Evolutionary conservation across 2,329 filamentous ascomycete genomes (phyloP), one percentile per base, ranked within the genome.

Genomic region (Aspergillus viridinutans): DNA sequence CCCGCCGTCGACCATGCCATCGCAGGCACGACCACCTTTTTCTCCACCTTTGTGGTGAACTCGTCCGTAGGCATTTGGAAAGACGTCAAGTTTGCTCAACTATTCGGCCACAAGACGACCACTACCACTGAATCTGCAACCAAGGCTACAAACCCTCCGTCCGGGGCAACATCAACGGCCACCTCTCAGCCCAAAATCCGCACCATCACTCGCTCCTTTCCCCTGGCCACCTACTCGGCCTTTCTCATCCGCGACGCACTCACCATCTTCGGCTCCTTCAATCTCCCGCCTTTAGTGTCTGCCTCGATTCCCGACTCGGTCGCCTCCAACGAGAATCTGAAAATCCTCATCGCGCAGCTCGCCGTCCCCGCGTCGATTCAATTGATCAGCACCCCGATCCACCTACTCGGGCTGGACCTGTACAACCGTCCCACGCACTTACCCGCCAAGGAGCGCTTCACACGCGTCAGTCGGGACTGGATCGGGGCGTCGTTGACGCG

Each of bases 301-400:
- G 50, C 64, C n/a, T 85, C 92, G 0, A 72, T 74, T 20, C 86
- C 89, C 0, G 73, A 85, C 2, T 83, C 95, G 52, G 93, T 96
- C 76, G 85, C 89, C 1, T 69, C 87, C 48, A 85, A 91, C 66
- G 92, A 96, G 77, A 89, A 87, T 73, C 75, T 95, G 61, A 96
- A 92, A 58, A 91, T 96, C 66, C 93, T 95, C 68, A 71, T 88
- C 4, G 90, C 90, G 17, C 91, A 96, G 75, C 92, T 95, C 67
- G 72, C 85, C 2, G 89, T 90, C 1, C 91, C 91, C 0, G 90
- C 90, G 2, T 82, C 83, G 8, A 83, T 93, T 23, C 92, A 96
- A 76, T 65, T 94, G 21, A 62, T 92, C 54, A 90, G 86, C 59
- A 96, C 92, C 4, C 91, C 92, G 1, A 76, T 94, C 67, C 92